Percentiles rank a stretch among this genome's conserved stretches.
These are phyloP conservation scores for Blastobotrys chiropterorum DNA, from an alignment of 805 yeast genomes.

Conservation along the genomic window DNA sequence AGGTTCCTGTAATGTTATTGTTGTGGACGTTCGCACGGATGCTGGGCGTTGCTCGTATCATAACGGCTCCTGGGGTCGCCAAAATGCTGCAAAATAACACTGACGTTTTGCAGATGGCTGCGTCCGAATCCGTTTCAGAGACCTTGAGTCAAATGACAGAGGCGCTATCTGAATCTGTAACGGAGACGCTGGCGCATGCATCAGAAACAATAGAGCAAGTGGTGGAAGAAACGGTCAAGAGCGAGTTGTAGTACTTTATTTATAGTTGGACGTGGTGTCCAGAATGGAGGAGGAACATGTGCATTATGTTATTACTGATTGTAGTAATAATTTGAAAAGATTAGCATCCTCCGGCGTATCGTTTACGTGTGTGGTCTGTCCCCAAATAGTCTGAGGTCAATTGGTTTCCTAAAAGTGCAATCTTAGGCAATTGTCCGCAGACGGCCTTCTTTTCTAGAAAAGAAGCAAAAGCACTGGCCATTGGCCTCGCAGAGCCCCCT, in stretches of 20 bases:
- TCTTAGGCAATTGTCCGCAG: too few species aligned
- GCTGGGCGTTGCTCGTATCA: slow-evolving; percentile 12
- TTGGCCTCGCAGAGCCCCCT: too few species aligned
- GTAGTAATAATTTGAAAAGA: too few species aligned
- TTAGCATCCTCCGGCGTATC: too few species aligned
- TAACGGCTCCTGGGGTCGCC: background rate
- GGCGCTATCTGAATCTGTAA: background rate
- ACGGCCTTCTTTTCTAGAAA: too few species aligned
- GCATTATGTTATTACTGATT: too few species aligned
- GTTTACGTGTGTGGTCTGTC: too few species aligned
- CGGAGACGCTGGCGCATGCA: background rate
- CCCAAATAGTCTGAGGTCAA: too few species aligned
- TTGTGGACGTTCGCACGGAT: slow-evolving; percentile 26
- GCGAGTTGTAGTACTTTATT: background rate
- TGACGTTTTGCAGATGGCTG: background rate
- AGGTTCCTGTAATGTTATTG: slow-evolving; percentile 31
- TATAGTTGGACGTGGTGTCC: background rate
- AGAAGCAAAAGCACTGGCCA: too few species aligned
- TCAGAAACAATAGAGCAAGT: background rate
- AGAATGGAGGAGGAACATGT: background rate
- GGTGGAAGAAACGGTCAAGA: background rate
- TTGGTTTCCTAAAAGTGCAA: too few species aligned
- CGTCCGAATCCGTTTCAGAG: background rate
- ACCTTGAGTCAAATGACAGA: background rate
- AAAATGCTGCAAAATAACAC: background rate